Base-by-base conservation (phyloP, 2,329 filamentous ascomycete genomes). In the Zarea fungicola region DNA sequence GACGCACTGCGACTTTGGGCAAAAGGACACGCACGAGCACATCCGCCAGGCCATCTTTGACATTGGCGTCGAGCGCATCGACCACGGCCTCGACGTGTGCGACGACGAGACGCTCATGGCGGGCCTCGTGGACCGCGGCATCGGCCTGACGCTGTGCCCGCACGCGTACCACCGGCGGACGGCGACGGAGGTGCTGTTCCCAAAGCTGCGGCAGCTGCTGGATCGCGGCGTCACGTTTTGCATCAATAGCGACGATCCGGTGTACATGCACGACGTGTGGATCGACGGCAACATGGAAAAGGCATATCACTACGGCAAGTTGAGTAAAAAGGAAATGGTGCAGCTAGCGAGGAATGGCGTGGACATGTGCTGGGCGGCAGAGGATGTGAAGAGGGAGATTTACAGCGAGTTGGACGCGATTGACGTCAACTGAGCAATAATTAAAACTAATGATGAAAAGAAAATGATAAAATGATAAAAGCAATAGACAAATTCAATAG, bases 191-290 rank as follows among this genome's bases (percentile, higher is more conserved):
- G 70, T 72, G 5, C 82, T 85, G 0, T 75, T 88, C 53, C 70
- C 64, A 4, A 55, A 57, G 42, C 40, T 58, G 26, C 51, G 80
- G 21, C 68, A 66, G 47, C 81, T 87, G 54, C 62, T 88, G 25
- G 75, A 84, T 35, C 67, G 66, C 6, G 81, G 81, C 0, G 78
- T 88, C 39, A 74, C 67, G 53, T 87, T 87, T 62, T 83, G 78
- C 49, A 80, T 88, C 62, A 87, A 87, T 62, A 84, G 80, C 56
- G 84, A 87, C 58, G 83, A 87, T 59, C 83, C 83, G 50, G 83
- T 81, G 10, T 87, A 87, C 60, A 89, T 89, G 66, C 83, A 84
- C 4, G 82, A 76, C 50, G 69, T 72, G 29, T 77, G 73, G 73
- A 60, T 77, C 22, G 60, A 70, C 50, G 69, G 73, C 10, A 75